These are phyloP conservation scores for Globisporangium sylvaticum DNA, from an alignment of 352 stramenopile genomes.

Conservation along the genomic window DNA sequence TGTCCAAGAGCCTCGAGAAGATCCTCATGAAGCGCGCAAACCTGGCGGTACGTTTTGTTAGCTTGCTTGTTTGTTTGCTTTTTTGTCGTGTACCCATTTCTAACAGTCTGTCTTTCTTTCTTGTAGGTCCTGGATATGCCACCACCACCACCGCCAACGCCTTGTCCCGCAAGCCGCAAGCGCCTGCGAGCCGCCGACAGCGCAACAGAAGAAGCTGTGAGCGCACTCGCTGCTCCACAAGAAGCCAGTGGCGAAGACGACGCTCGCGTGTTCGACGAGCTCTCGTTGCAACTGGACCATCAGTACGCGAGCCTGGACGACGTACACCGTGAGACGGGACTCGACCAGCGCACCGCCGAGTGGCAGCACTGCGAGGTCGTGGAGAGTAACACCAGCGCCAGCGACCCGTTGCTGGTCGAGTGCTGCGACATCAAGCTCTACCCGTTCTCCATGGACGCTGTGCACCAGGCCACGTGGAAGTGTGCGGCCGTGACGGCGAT, in stretches of 20 bases:
- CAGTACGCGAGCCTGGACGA: not conserved
- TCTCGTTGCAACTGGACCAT: not conserved
- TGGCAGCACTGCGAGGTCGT: not conserved
- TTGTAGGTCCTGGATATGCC: not conserved
- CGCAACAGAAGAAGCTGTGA: not conserved
- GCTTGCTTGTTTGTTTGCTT: not conserved
- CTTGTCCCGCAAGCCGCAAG: not conserved
- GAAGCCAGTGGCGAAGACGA: not conserved
- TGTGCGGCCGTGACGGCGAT: not conserved
- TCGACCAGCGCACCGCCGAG: not conserved
- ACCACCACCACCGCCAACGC: not conserved
- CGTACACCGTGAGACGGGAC: not conserved
- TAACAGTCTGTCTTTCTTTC: not conserved
- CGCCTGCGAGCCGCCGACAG: not conserved
- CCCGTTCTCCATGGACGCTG: not conserved
- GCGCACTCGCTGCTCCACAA: not conserved
- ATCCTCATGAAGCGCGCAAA: conserved; percentile 42
- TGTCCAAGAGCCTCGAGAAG: conserved; percentile 45
- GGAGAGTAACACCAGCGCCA: not conserved
- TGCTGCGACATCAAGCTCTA: not conserved
- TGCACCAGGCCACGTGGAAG: not conserved
- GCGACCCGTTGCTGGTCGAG: not conserved
- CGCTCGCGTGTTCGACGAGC: not conserved
- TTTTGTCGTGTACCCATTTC: not conserved
- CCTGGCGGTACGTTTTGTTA: conserved; percentile 9